Evolutionary conservation across 2,329 filamentous ascomycete genomes (phyloP).

Genomic region (Ramularia endophylla): DNA sequence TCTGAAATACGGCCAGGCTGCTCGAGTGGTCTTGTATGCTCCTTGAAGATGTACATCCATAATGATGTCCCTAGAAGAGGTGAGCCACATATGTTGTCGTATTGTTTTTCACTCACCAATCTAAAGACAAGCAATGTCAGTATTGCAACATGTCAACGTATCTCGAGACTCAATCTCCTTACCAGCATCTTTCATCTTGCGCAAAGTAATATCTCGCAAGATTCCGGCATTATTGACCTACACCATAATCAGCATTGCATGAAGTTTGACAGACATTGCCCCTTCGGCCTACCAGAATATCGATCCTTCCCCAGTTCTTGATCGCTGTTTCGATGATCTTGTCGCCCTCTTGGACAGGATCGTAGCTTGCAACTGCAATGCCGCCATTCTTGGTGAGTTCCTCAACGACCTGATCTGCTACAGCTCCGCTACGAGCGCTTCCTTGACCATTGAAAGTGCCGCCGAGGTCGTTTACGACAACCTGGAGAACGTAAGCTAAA

Average conservation of each 20-base stretch:
- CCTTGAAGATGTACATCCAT: slow-evolving; percentile 86
- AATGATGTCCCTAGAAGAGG: slow-evolving; percentile 69
- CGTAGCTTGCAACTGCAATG: slow-evolving; percentile 94
- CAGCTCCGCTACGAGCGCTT: slow-evolving; percentile 60
- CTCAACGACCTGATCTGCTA: slow-evolving; percentile 73
- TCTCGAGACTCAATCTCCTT: too few relatives aligned
- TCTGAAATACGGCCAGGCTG: slow-evolving; percentile 96
- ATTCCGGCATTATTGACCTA: slow-evolving; percentile 92
- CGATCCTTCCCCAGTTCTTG: slow-evolving; percentile 72
- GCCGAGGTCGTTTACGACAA: slow-evolving; percentile 93
- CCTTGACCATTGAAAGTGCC: slow-evolving; percentile 89
- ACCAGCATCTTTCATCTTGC: slow-evolving; percentile 92
- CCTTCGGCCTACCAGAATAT: slow-evolving; percentile 60
- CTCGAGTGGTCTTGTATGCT: slow-evolving; percentile 94
- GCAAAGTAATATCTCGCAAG: slow-evolving; percentile 87
- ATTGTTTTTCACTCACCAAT: too few relatives aligned
- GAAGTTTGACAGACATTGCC: slow-evolving; percentile 65
- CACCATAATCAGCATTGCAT: too few relatives aligned
- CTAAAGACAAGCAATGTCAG: too few relatives aligned
- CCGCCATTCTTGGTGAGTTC: slow-evolving; percentile 80
- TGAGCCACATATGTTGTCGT: too few relatives aligned
- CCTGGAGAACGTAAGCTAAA: slow-evolving; percentile 32
- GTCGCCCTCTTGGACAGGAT: slow-evolving; percentile 85
- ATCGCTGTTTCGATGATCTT: slow-evolving; percentile 86
- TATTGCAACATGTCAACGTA: too few relatives aligned